Conservation (phyloP, 208 protist species). For the Tritrichomonas foetus region DNA sequence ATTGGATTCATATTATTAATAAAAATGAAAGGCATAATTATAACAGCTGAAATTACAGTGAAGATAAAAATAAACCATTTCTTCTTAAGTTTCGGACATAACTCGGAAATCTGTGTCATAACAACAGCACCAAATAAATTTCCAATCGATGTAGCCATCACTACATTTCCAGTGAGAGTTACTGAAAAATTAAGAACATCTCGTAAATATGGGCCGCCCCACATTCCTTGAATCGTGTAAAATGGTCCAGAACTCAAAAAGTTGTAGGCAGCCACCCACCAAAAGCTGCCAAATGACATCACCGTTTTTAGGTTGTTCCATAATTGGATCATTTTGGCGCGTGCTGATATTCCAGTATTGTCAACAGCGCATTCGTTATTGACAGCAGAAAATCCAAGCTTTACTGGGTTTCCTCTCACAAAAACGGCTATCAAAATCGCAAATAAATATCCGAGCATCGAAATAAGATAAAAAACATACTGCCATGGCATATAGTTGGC, state of each 20-base stretch:
- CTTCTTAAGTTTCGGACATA: too few species aligned
- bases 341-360: too few species aligned
- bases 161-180: too few species aligned
- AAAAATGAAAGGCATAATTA: too few species aligned
- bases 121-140: too few species aligned
- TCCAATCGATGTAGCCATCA: too few species aligned
- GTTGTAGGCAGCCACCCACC: neutral
- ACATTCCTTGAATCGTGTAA: neutral
- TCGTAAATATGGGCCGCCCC: neutral
- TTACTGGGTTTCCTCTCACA: neutral
- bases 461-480: neutral
- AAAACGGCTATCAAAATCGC: neutral
- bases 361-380: neutral
- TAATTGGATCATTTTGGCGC: neutral
- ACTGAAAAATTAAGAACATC: neutral
- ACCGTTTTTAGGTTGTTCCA: neutral
- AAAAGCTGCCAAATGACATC: neutral
- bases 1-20: too few species aligned
- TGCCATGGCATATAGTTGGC: neutral
- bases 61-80: too few species aligned
- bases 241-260: neutral
- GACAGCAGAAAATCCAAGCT: neutral
- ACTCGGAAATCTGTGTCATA: too few species aligned
- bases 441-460: neutral
- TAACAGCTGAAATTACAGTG: too few species aligned